Evolutionary conservation across 257 asterid species (phyloP), one percentile per base, ranked within the genome.

Genomic region (Nicotiana tomentosiformis): DNA sequence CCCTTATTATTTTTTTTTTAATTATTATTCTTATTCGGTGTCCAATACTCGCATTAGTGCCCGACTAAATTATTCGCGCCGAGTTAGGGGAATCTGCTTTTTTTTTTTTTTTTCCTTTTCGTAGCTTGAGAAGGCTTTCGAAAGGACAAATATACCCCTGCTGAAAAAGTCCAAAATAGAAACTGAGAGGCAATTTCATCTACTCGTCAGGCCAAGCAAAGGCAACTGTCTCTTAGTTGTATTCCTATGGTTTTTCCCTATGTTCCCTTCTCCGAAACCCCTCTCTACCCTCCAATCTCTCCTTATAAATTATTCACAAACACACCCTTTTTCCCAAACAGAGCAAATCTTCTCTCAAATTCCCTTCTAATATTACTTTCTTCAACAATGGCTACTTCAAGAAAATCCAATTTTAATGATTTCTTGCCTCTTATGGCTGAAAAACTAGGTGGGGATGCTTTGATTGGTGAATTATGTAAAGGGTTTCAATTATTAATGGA

Each of bases 391-490:
- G 30, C 29, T 46, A 62, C 82, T 82, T 84, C 88, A 65, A 84
- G 82, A 58, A 56, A 83, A 26, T 70, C 88, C 55, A 84, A 86
- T 69, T 91, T 91, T 85, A 83, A 90, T 29, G 94, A 91, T 85
- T 86, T 86, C 82, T 86, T 91, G 87, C 93, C 94, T 4, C 78
- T 88, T 0, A 85, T 91, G 92, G 93, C 93, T n/a, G 89, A 90
- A 65, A 91, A 87, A 66, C 89, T 91, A 0, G 95, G 95, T 77
- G 95, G 92, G 76, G 93, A 86, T 37, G 93, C 86, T 46, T 82
- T 91, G 18, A 90, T 90, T 1, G 89, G 86, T 23, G 95, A 91
- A 77, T 67, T 91, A n/a, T 90, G 93, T 70, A 90, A 90, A 58
- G 93, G 95, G 82, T 91, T 90, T 82, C 87, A 66, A 49, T 58